phyloP scores from a whole-genome alignment of 208 protist genomes.

The Leishmania arabica region DNA sequence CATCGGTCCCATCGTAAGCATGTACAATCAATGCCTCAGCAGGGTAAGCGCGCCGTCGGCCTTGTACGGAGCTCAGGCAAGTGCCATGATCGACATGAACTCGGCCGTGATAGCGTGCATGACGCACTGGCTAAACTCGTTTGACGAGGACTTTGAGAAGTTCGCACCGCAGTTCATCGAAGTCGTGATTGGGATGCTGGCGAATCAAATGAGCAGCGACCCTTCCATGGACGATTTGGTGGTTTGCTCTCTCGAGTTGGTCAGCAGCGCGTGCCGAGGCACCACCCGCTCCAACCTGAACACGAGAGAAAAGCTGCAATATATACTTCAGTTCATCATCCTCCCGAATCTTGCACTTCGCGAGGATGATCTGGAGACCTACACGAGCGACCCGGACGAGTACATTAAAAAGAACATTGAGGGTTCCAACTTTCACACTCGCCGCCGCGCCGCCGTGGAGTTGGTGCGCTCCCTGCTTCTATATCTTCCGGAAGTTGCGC shows the following conservation, averaged over 20 bases:
- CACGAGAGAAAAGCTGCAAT: slow-evolving; percentile 60
- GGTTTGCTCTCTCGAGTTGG: slow-evolving; percentile 87
- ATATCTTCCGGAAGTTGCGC: slow-evolving; percentile 60
- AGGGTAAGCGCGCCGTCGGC: slow-evolving; percentile 40
- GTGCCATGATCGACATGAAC: slow-evolving; percentile 78
- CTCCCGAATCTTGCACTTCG: slow-evolving; percentile 93
- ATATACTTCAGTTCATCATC: slow-evolving; percentile 93
- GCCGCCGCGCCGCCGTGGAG: slow-evolving; percentile 91
- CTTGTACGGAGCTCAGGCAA: neutral
- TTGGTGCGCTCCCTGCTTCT: slow-evolving; percentile 90
- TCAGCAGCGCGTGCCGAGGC: slow-evolving; percentile 84
- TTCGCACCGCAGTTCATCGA: slow-evolving; percentile 87
- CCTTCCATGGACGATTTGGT: slow-evolving; percentile 84
- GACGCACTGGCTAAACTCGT: slow-evolving; percentile 91
- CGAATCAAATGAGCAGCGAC: slow-evolving; percentile 43
- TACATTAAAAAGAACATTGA: slow-evolving; percentile 98
- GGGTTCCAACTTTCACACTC: slow-evolving; percentile 93
- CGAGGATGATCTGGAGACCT: slow-evolving; percentile 94
- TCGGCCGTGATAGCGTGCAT: slow-evolving; percentile 85
- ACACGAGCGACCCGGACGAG: slow-evolving; percentile 93
- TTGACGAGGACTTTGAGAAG: slow-evolving; percentile 94
- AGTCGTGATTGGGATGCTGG: slow-evolving; percentile 88
- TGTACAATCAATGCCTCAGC: slow-evolving; percentile 61
- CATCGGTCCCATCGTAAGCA: slow-evolving; percentile 66
- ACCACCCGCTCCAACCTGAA: slow-evolving; percentile 83